phyloP scores from a whole-genome alignment of 805 yeast species.

The Zygoascus ofunaensis region DNA sequence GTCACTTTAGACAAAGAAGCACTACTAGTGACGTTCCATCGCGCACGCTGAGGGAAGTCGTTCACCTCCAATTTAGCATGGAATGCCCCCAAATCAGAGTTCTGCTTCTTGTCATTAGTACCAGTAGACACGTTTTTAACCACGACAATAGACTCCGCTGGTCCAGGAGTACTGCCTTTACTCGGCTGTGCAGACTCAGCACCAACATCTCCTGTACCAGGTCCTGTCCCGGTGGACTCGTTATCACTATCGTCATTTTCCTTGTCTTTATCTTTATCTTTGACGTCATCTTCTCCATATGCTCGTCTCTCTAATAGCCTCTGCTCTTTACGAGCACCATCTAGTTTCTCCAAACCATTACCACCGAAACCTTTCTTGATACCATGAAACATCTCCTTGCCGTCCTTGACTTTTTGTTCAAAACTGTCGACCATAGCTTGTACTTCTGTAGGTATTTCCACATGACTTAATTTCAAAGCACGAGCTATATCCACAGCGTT shows the following conservation, averaged over 20 bases:
- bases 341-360: constrained; percentile 74
- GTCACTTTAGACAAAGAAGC: constrained; percentile 54
- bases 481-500: constrained; percentile 60
- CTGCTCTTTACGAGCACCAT: constrained; percentile 46
- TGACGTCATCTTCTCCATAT: constrained; percentile 35
- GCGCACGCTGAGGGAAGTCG: constrained; percentile 57
- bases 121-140: constrained; percentile 37
- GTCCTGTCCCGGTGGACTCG: background rate
- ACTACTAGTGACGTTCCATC: constrained; percentile 41
- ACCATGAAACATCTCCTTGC: constrained; percentile 44
- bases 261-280: constrained; percentile 25
- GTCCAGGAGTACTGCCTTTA: constrained; percentile 1
- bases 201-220: background rate
- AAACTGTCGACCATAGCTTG: constrained; percentile 45
- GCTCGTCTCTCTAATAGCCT: constrained; percentile 42
- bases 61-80: constrained; percentile 69
- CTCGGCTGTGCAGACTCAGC: background rate
- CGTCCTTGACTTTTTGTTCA: constrained; percentile 51
- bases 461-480: constrained; percentile 53
- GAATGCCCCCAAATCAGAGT: constrained; percentile 47
- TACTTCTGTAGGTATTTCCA: constrained; percentile 45
- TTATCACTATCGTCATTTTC: constrained; percentile 18
- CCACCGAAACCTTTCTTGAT: constrained; percentile 81
- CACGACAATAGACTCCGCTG: constrained; percentile 14
- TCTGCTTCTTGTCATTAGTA: constrained; percentile 43